Evolutionary conservation across 805 yeast genomes (phyloP), one percentile per base, ranked within the genome.

Genomic region (Isabelozyma heimii): DNA sequence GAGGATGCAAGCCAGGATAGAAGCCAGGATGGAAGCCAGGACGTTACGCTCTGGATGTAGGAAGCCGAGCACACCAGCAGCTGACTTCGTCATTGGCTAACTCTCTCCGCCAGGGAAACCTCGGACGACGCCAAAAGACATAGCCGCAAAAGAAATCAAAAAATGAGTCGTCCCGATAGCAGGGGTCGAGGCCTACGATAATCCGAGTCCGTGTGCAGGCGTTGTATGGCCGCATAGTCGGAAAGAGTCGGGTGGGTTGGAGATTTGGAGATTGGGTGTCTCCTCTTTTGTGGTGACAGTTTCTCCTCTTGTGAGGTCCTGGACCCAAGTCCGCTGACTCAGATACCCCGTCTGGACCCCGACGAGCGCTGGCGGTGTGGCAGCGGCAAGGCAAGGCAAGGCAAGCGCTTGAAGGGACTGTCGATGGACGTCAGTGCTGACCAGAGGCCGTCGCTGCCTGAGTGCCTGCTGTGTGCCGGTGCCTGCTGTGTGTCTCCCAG

Each of bases 81-180:
- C 35, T 30, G 35, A 20, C 8, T 13, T 13, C 35, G 35, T 30
- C n/a, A 30, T 30, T 30, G 35, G 35, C 35, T 30, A 30, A 30
- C 35, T 30, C 35, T 30, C 35, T 13, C n/a, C n/a, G n/a, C n/a
- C 3, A 20, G 54, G 54, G 48, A 47, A 48, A 42, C 54, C 56
- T 51, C 56, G 54, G 56, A 4, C 35, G n/a, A 30, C 35, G 35
- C 35, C 35, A 30, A 30, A 30, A 9, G 10, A 13, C 35, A 2
- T 13, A 30, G 8, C 35, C 10, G n/a, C 10, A 30, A 30, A 30
- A 30, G 35, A 30, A 30, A 30, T 13, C 35, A 17, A 38, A 17
- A 37, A 45, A 49, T 51, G 52, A 53, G 56, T 51, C 54, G 46
- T 52, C 52, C 53, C 35, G 51, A 37, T 42, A 41, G 40, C 30